Conservation (phyloP, 305 asterid species). For the Fraxinus dipetala region DNA sequence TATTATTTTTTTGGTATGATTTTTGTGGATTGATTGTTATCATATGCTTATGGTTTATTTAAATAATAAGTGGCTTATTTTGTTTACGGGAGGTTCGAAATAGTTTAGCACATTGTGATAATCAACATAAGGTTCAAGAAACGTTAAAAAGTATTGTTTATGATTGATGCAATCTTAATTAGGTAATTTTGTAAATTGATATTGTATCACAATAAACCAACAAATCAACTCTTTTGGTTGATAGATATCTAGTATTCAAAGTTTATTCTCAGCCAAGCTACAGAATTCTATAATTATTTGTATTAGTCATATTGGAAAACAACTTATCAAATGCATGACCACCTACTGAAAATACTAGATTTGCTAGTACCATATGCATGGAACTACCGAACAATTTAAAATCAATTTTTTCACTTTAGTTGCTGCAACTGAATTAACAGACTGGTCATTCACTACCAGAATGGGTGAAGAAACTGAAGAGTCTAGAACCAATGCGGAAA, state of each 20-base stretch:
- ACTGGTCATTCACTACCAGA: not conserved
- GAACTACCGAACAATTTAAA: not conserved
- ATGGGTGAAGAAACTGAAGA: slow-evolving; percentile 6
- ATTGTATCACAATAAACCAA: not conserved
- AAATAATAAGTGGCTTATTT: not conserved
- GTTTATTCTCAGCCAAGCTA: slow-evolving; percentile 13
- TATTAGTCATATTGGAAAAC: not conserved
- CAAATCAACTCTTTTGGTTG: slow-evolving; percentile 1
- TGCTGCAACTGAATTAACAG: slow-evolving; percentile 11
- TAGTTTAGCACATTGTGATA: not conserved
- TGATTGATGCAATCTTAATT: not conserved
- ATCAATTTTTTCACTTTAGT: slow-evolving; percentile 9
- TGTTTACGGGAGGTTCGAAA: not conserved
- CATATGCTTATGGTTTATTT: not conserved
- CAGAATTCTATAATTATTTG: not conserved
- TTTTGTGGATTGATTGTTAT: not conserved
- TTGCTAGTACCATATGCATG: not conserved
- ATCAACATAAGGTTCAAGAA: not conserved
- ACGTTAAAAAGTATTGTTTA: not conserved
- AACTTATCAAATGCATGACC: slow-evolving; percentile 3
- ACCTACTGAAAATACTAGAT: not conserved
- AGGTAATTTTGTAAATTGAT: not conserved
- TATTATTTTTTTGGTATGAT: not conserved
- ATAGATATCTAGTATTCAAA: not conserved
- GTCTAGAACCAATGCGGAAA: not conserved